Evolutionary conservation across 140 eudicot species (phyloP).

Genomic region (Oenanthe javanica): DNA sequence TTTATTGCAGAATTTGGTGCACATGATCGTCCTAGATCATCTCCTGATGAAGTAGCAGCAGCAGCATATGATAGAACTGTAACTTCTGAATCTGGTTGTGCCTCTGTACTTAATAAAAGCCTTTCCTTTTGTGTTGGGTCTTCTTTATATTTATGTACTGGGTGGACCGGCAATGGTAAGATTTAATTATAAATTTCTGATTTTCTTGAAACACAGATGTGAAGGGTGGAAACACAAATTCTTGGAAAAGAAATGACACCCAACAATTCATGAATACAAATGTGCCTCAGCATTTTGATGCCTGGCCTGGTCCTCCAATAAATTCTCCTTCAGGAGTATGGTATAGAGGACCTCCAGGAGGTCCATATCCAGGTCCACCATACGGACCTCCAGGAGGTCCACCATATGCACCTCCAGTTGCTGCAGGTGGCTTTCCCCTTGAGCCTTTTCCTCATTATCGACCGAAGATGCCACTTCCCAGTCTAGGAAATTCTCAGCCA

Average conservation of each 20-base stretch:
- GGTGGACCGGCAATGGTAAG: neutral
- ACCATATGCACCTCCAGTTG: constrained; percentile 57
- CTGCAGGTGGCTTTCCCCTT: constrained; percentile 74
- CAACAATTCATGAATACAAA: constrained; percentile 53
- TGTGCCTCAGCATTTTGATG: constrained; percentile 70
- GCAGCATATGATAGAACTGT: constrained; percentile 27
- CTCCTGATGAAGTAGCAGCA: constrained; percentile 46
- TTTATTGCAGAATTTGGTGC: constrained; percentile 44
- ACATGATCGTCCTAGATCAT: constrained; percentile 57
- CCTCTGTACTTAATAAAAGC: neutral
- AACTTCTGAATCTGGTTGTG: constrained; percentile 39
- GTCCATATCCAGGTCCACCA: constrained; percentile 31
- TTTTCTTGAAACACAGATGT: constrained; percentile 29
- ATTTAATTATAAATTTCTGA: neutral
- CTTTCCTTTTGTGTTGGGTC: neutral
- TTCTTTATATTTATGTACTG: neutral
- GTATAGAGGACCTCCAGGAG: constrained; percentile 83
- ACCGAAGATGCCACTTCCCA: constrained; percentile 72
- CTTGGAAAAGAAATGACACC: constrained; percentile 63
- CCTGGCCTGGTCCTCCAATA: constrained; percentile 88
- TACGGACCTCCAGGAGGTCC: constrained; percentile 85
- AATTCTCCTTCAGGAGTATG: constrained; percentile 69
- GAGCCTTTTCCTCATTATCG: constrained; percentile 81
- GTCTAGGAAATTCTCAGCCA: constrained; percentile 55
- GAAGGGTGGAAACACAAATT: constrained; percentile 35